phyloP scores from a whole-genome alignment of 2,329 filamentous ascomycete genomes.

The Parascedosporium putredinis region DNA sequence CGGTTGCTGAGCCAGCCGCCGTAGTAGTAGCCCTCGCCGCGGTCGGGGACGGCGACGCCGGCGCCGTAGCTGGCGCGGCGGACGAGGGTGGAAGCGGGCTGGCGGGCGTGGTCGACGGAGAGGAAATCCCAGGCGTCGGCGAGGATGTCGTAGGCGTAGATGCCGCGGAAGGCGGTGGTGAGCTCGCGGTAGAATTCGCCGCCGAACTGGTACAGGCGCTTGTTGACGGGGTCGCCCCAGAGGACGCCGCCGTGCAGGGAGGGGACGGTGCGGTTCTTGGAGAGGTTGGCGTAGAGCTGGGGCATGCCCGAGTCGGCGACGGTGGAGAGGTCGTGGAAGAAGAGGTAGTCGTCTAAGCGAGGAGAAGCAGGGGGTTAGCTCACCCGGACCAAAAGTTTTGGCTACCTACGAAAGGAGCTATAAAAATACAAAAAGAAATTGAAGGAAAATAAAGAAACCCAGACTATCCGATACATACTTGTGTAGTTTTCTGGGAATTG shows the following conservation, averaged over 20 bases:
- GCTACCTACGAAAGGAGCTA: no score
- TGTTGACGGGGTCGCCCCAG: slow-evolving; percentile 53
- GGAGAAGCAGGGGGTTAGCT: slow-evolving; percentile 2
- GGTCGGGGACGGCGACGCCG: slow-evolving; percentile 40
- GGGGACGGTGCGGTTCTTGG: slow-evolving; percentile 49
- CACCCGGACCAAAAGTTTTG: no score
- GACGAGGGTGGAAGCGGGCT: slow-evolving; percentile 25
- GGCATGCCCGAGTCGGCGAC: slow-evolving; percentile 36
- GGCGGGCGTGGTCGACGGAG: slow-evolving; percentile 12
- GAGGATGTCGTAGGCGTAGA: slow-evolving; percentile 49
- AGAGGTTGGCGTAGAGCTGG: slow-evolving; percentile 43
- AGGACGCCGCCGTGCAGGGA: slow-evolving; percentile 32
- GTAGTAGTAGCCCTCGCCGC: slow-evolving; percentile 49
- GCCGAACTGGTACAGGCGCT: slow-evolving; percentile 52
- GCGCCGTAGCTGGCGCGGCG: slow-evolving; percentile 45
- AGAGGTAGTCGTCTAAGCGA: slow-evolving; percentile 22
- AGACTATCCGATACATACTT: no score
- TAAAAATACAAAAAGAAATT: no score
- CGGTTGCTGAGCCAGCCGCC: slow-evolving; percentile 51
- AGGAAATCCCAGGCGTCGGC: slow-evolving; percentile 45
- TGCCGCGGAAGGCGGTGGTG: slow-evolving; percentile 31
- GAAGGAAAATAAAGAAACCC: no score
- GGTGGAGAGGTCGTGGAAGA: slow-evolving; percentile 45
- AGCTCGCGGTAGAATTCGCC: slow-evolving; percentile 41
- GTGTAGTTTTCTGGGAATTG: slow-evolving; percentile 41